Percentiles rank a stretch among this genome's conserved stretches.
Evolutionary conservation across 257 asterid genomes (phyloP).

Genomic region (Capsicum rhomboideum): DNA sequence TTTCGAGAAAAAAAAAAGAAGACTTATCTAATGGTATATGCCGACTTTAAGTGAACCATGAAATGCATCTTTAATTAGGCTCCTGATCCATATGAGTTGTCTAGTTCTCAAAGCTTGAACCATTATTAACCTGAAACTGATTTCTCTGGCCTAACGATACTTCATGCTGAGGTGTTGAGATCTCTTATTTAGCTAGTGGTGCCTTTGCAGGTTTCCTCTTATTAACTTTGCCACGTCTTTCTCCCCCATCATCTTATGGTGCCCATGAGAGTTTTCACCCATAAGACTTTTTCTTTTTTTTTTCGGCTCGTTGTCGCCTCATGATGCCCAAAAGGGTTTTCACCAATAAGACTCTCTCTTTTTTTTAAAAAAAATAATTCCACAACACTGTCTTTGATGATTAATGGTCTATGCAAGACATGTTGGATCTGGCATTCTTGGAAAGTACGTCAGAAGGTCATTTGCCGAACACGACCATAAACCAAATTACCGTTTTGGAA

Average conservation of each 20-base stretch:
- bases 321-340: background rate
- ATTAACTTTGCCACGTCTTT: background rate
- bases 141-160: background rate
- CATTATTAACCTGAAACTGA: background rate
- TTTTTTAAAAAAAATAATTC: too few species aligned
- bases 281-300: too few species aligned
- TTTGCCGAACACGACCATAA: background rate
- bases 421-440: background rate
- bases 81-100: background rate
- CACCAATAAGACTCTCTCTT: background rate
- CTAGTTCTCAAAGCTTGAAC: background rate
- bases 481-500: background rate
- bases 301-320: background rate
- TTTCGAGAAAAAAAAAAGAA: background rate
- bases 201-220: background rate
- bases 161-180: background rate
- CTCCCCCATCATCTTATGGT: background rate
- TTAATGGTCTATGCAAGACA: background rate
- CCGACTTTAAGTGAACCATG: background rate
- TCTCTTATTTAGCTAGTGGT: too few species aligned
- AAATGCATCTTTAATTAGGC: background rate
- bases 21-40: background rate
- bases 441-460: background rate
- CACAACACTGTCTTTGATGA: background rate
- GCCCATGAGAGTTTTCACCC: too few species aligned